Evolutionary conservation across 2,329 filamentous ascomycete genomes (phyloP), one percentile per base, ranked within the genome.

Genomic region (Beauveria asiatica): DNA sequence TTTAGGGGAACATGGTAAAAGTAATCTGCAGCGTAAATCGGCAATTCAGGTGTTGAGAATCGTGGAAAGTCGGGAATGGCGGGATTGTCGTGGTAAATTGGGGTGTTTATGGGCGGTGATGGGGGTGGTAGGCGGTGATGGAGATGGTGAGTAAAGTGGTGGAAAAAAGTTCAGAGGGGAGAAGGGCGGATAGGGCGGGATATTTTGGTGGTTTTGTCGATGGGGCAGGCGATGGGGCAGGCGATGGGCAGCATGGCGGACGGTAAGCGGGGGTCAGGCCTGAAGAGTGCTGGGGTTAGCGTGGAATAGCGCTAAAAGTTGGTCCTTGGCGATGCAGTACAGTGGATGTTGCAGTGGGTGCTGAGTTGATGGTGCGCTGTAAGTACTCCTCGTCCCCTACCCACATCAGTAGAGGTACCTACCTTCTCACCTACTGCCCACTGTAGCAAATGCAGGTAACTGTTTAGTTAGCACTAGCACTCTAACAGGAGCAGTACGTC

Each of bases 181-280:
- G 44, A 44, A 41, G 37, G 25, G 55, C 41, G 51, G 52, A 49
- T 51, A 60, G 56, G 49, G 57, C 49, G 56, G 56, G 56, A 62
- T 54, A 30, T 37, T 59, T 59, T 46, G 57, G 57, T 59, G 57
- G 49, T 53, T 57, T 57, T 57, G 42, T 46, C 41, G 27, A n/a
- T n/a, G n/a, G 33, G 33, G 33, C 33, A 1, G 11, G 33, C 33
- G 33, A 33, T 33, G 49, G 25, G 17, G 27, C 27, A 30, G 27
- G 30, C 30, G 30, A 37, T 37, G 33, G 33, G 33, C 33, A 37
- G 33, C 33, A 5, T 37, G 33, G 33, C 33, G 33, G 33, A 37
- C 33, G 33, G 33, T 19, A 21, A 33, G 50, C 37, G 21, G 37
- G 37, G 37, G 25, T 41, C n/a, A 33, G 42, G 52, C 16, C 42